phyloP scores from a whole-genome alignment of 176 grass and related monocot species.

The Oryza glaberrima region DNA sequence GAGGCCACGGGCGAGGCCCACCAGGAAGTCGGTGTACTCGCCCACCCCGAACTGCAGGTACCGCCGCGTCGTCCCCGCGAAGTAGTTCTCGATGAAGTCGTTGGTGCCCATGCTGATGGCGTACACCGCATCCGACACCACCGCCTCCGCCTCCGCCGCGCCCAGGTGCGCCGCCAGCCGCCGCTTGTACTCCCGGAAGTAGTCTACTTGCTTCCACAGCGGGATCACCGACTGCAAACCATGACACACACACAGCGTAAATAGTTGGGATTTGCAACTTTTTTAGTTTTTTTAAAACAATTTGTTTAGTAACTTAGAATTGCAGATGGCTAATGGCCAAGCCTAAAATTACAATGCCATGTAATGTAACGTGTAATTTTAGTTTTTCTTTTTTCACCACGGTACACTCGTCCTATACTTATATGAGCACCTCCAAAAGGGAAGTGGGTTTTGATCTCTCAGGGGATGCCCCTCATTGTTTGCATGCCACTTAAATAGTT shows the following conservation, averaged over 20 bases:
- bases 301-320: no score
- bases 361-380: no score
- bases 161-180: slow-evolving; percentile 52
- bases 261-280: no score
- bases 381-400: no score
- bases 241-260: not conserved
- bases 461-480: no score
- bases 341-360: no score
- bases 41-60: slow-evolving; percentile 49
- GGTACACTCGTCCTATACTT: no score
- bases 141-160: slow-evolving; percentile 32
- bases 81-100: slow-evolving; percentile 92
- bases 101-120: slow-evolving; percentile 79
- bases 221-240: slow-evolving; percentile 61
- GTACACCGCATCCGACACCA: slow-evolving; percentile 60
- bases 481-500: no score
- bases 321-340: no score
- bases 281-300: no score
- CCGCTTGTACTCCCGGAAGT: slow-evolving; percentile 68
- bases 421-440: no score
- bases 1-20: slow-evolving; percentile 45
- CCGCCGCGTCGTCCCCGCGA: slow-evolving; percentile 41
- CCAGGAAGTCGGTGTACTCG: slow-evolving; percentile 55
- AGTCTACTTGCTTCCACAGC: slow-evolving; percentile 56
- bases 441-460: no score